Percentiles rank a stretch among this genome's conserved stretches.
Conservation (phyloP, 441 rosid species). For the Croton laevigatus region DNA sequence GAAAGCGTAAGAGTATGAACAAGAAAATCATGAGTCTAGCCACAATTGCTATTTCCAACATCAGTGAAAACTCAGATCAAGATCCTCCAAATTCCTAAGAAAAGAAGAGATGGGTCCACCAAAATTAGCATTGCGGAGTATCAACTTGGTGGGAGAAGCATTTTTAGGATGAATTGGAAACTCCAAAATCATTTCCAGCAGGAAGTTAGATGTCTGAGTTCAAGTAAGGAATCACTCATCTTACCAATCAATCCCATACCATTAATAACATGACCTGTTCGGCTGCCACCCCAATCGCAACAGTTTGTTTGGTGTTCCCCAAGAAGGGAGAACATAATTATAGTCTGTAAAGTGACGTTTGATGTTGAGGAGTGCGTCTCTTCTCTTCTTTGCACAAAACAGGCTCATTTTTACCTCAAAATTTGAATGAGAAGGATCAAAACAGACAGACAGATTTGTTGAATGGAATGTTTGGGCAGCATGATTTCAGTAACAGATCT, state of each 20-base stretch:
- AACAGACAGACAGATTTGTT: no score
- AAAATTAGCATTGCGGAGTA: constrained; percentile 1
- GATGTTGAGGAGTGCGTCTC: constrained; percentile 15
- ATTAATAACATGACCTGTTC: constrained; percentile 12
- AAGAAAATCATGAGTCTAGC: neutral
- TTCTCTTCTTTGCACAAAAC: constrained; percentile 3
- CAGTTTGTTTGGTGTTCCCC: constrained; percentile 6
- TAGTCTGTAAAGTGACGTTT: constrained; percentile 5
- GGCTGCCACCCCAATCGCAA: constrained; percentile 16
- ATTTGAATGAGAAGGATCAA: no score
- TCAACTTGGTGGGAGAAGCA: constrained; percentile 9
- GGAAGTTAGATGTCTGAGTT: constrained; percentile 6
- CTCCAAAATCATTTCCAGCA: constrained; percentile 12
- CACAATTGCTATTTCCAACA: constrained; percentile 1
- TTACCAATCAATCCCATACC: neutral
- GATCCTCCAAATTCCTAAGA: constrained; percentile 13
- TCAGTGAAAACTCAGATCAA: constrained; percentile 2
- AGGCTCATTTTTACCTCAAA: no score
- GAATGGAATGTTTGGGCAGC: no score
- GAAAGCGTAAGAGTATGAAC: neutral
- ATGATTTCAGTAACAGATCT: no score
- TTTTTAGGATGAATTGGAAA: neutral
- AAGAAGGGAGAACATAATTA: constrained; percentile 11
- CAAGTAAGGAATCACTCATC: constrained; percentile 11
- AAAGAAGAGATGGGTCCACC: constrained; percentile 12